A percentile compares a stretch with the other conserved stretches of the same genome.
phyloP scores from a whole-genome alignment of 768 basidiomycete genomes.

The Tremella yokohamensis region DNA sequence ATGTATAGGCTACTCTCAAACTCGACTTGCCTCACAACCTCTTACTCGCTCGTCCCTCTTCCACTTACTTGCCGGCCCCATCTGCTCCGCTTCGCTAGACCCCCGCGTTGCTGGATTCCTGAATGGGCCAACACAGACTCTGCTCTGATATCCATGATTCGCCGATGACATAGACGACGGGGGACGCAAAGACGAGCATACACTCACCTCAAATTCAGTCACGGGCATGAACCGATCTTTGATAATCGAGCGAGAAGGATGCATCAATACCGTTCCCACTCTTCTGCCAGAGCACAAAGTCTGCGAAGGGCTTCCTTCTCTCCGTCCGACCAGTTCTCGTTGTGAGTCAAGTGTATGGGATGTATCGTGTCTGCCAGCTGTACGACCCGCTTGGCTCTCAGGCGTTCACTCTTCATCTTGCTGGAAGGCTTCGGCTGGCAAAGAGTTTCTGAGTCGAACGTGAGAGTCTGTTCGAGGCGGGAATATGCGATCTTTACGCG shows the following conservation, averaged over 20 bases:
- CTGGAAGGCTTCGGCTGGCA: background rate
- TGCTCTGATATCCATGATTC: background rate
- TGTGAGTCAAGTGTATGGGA: background rate
- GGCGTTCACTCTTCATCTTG: background rate
- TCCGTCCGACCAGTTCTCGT: background rate
- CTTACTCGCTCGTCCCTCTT: no score
- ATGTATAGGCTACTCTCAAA: no score
- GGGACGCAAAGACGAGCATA: background rate
- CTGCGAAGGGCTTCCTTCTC: background rate
- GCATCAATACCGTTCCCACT: background rate
- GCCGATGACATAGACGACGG: background rate
- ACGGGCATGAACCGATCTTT: no score
- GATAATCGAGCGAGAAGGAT: no score
- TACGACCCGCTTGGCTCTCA: background rate
- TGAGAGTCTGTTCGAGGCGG: background rate
- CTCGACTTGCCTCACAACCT: no score
- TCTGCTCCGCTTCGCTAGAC: conserved; percentile 4
- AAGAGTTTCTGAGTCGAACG: background rate
- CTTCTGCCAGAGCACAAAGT: background rate
- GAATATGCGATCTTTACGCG: background rate
- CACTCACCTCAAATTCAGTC: background rate
- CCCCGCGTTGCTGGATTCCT: conserved; percentile 5
- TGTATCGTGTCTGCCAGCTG: background rate
- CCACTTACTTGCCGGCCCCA: conserved; percentile 2
- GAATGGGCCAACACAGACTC: background rate